Percentiles rank a stretch among this genome's conserved stretches.
These are phyloP conservation scores for Mycena galericulata DNA, from an alignment of 768 basidiomycete species.

Conservation along the genomic window DNA sequence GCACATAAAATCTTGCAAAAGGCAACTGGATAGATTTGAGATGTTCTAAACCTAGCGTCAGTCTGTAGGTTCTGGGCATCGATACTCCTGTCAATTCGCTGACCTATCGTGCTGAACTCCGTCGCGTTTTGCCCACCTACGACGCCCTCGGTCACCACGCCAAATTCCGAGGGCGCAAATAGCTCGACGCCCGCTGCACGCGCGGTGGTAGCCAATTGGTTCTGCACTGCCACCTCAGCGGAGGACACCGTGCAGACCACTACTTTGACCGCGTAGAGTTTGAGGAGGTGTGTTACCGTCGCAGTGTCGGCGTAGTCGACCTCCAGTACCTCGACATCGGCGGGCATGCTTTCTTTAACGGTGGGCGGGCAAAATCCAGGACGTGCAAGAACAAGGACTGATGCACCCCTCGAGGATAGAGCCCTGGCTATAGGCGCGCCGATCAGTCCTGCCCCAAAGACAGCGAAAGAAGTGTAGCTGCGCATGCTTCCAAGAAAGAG, in stretches of 20 bases:
- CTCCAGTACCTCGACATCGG: constrained; percentile 37
- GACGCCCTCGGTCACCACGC: constrained; percentile 48
- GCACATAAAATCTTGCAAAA: constrained; percentile 47
- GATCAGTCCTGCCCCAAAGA: constrained; percentile 49
- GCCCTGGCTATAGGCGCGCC: constrained; percentile 48
- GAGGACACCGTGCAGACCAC: constrained; percentile 48
- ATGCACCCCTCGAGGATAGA: constrained; percentile 24
- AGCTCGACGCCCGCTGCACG: constrained; percentile 47
- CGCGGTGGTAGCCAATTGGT: constrained; percentile 45
- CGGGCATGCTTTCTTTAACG: constrained; percentile 19
- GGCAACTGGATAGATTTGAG: constrained; percentile 45
- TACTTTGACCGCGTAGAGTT: constrained; percentile 45
- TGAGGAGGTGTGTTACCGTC: constrained; percentile 38
- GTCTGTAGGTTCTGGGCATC: too few species aligned
- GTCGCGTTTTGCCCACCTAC: constrained; percentile 34
- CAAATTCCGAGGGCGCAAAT: constrained; percentile 51
- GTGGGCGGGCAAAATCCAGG: constrained; percentile 10
- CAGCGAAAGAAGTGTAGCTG: constrained; percentile 48
- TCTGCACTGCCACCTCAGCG: constrained; percentile 43
- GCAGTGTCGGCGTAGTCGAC: constrained; percentile 43
- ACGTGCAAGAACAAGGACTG: constrained; percentile 31
- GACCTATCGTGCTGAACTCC: constrained; percentile 38
- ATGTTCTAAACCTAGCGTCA: constrained; percentile 40
- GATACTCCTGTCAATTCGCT: constrained; percentile 28
- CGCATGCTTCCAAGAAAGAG: constrained; percentile 8